Evolutionary conservation across 495 filamentous ascomycete species (phyloP).

Genomic region (Echria macrotheca): DNA sequence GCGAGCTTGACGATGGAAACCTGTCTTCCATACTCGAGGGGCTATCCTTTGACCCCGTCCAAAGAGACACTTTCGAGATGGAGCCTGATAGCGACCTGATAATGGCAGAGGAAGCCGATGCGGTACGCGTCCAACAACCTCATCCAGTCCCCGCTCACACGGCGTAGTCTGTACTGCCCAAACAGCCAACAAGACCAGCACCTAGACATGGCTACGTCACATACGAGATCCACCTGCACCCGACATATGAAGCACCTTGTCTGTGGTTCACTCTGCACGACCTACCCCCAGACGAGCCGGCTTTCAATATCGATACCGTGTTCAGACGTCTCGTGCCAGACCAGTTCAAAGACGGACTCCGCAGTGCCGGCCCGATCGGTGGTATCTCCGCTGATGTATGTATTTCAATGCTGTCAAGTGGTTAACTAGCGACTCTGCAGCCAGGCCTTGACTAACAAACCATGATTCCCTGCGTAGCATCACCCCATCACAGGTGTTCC

Average conservation of each 20-base stretch:
- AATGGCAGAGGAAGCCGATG: constrained; percentile 44
- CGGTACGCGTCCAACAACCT: too few species aligned
- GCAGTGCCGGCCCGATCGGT: constrained; percentile 59
- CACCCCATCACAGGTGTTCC: constrained; percentile 71
- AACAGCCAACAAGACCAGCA: too few species aligned
- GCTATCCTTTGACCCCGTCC: constrained; percentile 26
- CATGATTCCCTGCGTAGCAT: constrained; percentile 48
- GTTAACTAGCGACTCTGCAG: constrained; percentile 43
- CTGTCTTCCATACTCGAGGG: constrained; percentile 36
- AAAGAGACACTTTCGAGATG: not conserved
- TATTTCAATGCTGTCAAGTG: constrained; percentile 27
- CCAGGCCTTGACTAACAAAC: constrained; percentile 42
- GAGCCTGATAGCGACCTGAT: constrained; percentile 27
- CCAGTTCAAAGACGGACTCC: constrained; percentile 51
- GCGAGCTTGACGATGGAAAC: constrained; percentile 35
- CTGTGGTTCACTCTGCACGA: constrained; percentile 53
- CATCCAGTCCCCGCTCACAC: too few species aligned
- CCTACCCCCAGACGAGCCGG: constrained; percentile 35
- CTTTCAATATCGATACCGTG: constrained; percentile 56
- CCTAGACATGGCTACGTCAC: constrained; percentile 56
- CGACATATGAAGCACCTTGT: constrained; percentile 52
- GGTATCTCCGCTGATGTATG: constrained; percentile 72
- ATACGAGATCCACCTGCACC: constrained; percentile 57
- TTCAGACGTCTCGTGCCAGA: constrained; percentile 66
- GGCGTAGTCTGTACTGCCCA: too few species aligned